Evolutionary conservation across 2,329 filamentous ascomycete species (phyloP), one percentile per base, ranked within the genome.

Genomic region (Nemania serpens): DNA sequence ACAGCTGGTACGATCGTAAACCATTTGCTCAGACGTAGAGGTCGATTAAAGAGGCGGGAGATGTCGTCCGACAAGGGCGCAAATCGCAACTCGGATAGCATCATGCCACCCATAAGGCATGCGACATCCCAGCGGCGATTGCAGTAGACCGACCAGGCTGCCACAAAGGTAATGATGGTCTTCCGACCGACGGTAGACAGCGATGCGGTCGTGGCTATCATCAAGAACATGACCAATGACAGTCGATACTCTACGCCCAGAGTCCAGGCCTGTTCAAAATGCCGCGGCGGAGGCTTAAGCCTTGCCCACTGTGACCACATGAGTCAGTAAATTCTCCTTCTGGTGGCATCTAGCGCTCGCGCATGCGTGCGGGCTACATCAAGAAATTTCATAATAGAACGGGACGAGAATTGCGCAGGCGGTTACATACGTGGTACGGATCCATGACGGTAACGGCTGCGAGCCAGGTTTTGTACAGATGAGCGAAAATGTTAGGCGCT

Each of bases 191-290:
- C 47, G 39, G 59, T 62, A 42, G 59, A 47, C 41, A 62, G 59
- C 46, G 59, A 59, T 43, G 59, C 59, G 34, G 59, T 59, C 50
- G 59, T 59, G 46, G 55, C 50, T 59, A 62, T 62, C 59, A 62
- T 62, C 50, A 59, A 48, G 50, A 62, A 62, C 59, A 62, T 62
- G n/a, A 42, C 59, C 25, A 62, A 55, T 22, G 59, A 62, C 25
- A 62, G 55, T 51, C 59, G 55, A 55, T 62, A 62, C 48, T 62
- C 59, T 43, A 62, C 59, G 42, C 59, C 59, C 37, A 62, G 59
- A 55, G 59, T 62, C 59, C 59, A 62, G 6, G 59, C 59, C n/a
- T 62, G 59, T 17, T 33, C 59, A 10, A 15, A 62, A 55, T 62
- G 56, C 15, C 25, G 33, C 41, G 59, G 59, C 10, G 58, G 20